A percentile compares a stretch with the other conserved stretches of the same genome.
Conservation (phyloP, 306 rosid genomes). For the Gastrolobium villosum region DNA sequence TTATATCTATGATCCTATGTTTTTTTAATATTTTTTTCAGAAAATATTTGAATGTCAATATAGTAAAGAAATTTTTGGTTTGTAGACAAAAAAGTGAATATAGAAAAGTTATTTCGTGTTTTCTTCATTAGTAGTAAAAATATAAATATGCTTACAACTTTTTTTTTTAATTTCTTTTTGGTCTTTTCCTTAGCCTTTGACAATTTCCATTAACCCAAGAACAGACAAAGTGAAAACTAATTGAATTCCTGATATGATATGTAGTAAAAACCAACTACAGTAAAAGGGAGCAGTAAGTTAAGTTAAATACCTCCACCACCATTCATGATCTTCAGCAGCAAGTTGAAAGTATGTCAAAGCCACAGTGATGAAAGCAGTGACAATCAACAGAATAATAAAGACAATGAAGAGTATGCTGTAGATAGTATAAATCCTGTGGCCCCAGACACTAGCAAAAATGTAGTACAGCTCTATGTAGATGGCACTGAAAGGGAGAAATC, state of each 20-base stretch:
- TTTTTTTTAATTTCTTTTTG: background rate
- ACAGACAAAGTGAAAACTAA: conserved; percentile 22
- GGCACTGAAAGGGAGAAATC: conserved; percentile 98
- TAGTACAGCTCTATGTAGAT: conserved; percentile 97
- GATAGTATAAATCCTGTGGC: conserved; percentile 97
- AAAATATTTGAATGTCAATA: conserved; percentile 22
- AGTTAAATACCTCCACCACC: conserved; percentile 97
- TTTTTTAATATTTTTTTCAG: background rate
- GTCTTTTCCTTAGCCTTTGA: conserved; percentile 9
- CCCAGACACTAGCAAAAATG: conserved; percentile 99
- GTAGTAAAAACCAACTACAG: background rate
- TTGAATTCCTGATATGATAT: conserved; percentile 15
- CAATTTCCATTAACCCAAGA: conserved; percentile 27
- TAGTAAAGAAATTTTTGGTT: background rate
- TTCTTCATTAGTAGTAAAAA: conserved; percentile 14
- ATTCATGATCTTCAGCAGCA: conserved; percentile 99
- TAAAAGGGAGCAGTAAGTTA: conserved; percentile 20
- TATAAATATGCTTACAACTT: background rate
- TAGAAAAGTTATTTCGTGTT: background rate
- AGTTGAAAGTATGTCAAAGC: conserved; percentile 98
- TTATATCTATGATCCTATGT: background rate
- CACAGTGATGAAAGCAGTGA: conserved; percentile 98
- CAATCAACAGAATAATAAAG: conserved; percentile 91
- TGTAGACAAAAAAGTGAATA: background rate
- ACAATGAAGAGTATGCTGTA: conserved; percentile 97